A percentile compares a stretch with the other conserved stretches of the same genome.
phyloP scores from a whole-genome alignment of 2,329 filamentous ascomycete genomes.

The Aspergillus sp. region DNA sequence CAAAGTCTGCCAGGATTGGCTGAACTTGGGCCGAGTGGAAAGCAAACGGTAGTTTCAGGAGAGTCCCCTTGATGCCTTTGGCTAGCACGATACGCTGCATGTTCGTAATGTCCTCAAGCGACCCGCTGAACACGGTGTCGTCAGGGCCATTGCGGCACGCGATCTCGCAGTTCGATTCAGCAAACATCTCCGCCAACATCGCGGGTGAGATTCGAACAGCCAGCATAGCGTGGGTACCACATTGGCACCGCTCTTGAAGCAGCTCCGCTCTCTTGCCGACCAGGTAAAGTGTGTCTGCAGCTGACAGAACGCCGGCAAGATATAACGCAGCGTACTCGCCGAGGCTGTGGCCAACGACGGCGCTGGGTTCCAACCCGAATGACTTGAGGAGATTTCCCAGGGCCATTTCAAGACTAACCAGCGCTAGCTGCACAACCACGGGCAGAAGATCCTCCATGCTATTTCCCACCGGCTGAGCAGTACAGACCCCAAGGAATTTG shows the following conservation, averaged over 20 bases:
- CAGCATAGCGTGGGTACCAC: constrained; percentile 10
- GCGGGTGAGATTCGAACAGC: not conserved
- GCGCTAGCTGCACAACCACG: not conserved
- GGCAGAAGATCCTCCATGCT: not conserved
- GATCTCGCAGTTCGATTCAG: not conserved
- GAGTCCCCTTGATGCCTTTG: not conserved
- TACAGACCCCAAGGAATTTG: constrained; percentile 14
- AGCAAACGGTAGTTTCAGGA: constrained; percentile 1
- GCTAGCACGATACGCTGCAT: too few species aligned
- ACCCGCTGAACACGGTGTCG: not conserved
- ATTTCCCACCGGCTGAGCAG: not conserved
- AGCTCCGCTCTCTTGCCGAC: constrained; percentile 17
- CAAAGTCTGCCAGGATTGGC: not conserved
- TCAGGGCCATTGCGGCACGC: constrained; percentile 2
- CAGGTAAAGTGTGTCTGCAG: constrained; percentile 17
- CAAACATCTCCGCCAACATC: not conserved
- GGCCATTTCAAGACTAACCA: constrained; percentile 6
- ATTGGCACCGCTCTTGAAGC: constrained; percentile 10
- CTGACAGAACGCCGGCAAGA: constrained; percentile 16
- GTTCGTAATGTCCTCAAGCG: not conserved
- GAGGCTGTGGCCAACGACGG: constrained; percentile 21
- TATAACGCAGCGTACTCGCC: constrained; percentile 23
- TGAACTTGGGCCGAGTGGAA: constrained; percentile 5
- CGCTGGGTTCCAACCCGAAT: constrained; percentile 11
- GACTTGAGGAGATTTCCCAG: constrained; percentile 10